Evolutionary conservation across 2,329 filamentous ascomycete species (phyloP), one percentile per base, ranked within the genome.

Genomic region (Epichloe brachyelytri): DNA sequence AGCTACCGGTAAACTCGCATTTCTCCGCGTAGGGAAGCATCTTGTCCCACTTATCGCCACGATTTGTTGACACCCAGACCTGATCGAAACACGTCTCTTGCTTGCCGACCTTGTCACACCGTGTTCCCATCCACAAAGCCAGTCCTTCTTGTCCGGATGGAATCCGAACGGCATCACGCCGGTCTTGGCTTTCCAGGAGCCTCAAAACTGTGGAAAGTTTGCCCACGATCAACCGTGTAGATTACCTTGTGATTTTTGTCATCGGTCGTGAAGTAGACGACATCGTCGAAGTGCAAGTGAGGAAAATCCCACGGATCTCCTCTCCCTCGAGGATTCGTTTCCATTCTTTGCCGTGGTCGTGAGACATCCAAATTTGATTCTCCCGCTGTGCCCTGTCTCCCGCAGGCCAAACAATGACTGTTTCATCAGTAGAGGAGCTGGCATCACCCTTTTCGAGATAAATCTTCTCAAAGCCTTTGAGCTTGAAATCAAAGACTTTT

Each of bases 261-360:
- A 37, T 36, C 14, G 5, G 90, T 95, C 30, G 95, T 74, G 68
- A 98, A 89, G 67, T 87, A 98, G 30, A 93, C 86, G 40, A 83
- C 78, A 62, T 96, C 88, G 60, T 86, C 88, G 67, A 88, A 84
- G 67, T 89, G 86, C 46, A 75, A 75, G 63, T 98, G 88, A 22
- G 85, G 51, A 85, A 77, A 57, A 98, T 87, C 19, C 71, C 74
- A 43, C 76, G 71, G 51, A 97, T 79, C 2, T 80, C 72, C 57
- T 90, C 80, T 34, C 80, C 79, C 52, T 86, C 74, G 3, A 94
- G 76, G 43, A 83, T 82, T 49, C 64, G 72, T 22, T 81, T 71
- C 91, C 93, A 98, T 2, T 70, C 82, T 70, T 95, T 95, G 61
- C 93, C 93, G 61, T 96, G 91, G 63, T 98, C 82, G 50, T 82